These are phyloP conservation scores for Aspergillus persii DNA, from an alignment of 2,329 filamentous ascomycete species.

Conservation along the genomic window DNA sequence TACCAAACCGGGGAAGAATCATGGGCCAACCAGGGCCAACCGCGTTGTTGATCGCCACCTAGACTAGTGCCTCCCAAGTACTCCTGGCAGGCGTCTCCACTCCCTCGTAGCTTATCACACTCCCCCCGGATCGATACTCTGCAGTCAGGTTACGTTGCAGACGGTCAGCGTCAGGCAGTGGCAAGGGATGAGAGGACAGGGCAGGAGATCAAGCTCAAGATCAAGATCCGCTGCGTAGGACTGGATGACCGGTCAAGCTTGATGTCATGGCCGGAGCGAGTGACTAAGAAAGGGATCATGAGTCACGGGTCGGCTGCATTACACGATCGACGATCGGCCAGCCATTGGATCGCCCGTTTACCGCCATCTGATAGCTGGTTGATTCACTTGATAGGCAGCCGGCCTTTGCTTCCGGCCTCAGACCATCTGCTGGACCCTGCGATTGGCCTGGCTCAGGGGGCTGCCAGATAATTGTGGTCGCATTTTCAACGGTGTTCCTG, in stretches of 20 bases:
- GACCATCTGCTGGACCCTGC: conserved; percentile 8
- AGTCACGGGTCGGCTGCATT: background rate
- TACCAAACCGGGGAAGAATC: background rate
- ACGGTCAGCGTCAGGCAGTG: background rate
- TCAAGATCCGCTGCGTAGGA: background rate
- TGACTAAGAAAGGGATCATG: background rate
- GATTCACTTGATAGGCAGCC: background rate
- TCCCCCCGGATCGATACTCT: background rate
- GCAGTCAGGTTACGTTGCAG: background rate
- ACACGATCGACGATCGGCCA: background rate
- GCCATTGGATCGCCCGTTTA: background rate
- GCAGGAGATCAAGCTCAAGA: background rate
- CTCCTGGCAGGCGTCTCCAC: background rate
- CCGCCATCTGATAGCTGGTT: background rate
- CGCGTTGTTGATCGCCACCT: conserved; percentile 6
- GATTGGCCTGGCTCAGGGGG: conserved; percentile 3
- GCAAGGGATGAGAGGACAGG: background rate
- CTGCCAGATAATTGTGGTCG: background rate
- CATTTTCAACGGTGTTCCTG: background rate
- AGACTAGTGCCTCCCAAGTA: background rate
- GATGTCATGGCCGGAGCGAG: background rate
- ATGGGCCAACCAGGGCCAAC: background rate
- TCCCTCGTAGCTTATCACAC: background rate
- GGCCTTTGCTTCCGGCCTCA: conserved; percentile 8
- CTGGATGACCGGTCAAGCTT: background rate